Percentiles rank a stretch among this genome's conserved stretches.
phyloP scores from a whole-genome alignment of 148 eudicot genomes.

The Dianthus caryophyllus region DNA sequence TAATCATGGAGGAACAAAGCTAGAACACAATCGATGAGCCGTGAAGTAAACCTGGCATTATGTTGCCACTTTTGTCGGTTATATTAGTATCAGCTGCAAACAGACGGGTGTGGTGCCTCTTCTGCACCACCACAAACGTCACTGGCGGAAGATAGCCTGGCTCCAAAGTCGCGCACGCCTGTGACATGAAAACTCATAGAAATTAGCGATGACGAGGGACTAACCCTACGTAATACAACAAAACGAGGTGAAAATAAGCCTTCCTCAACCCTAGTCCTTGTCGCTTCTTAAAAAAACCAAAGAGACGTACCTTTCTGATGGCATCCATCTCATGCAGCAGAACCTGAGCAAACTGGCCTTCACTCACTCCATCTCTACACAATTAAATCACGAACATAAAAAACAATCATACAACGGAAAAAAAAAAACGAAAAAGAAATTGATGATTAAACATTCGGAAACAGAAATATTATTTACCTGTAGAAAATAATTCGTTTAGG shows the following conservation, averaged over 20 bases:
- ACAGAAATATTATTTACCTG: conserved; percentile 34
- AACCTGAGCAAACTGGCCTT: conserved; percentile 77
- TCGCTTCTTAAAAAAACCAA: too few relatives aligned
- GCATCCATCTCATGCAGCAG: conserved; percentile 70
- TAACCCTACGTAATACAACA: too few relatives aligned
- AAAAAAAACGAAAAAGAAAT: not conserved
- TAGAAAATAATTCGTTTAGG: conserved; percentile 74
- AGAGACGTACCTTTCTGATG: conserved; percentile 51
- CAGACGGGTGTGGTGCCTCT: conserved; percentile 89
- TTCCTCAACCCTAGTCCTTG: too few relatives aligned
- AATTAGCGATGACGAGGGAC: not conserved
- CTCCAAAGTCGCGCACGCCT: conserved; percentile 74
- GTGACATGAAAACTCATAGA: not conserved
- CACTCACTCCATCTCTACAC: conserved; percentile 89
- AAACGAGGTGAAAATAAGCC: too few relatives aligned
- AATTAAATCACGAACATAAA: not conserved
- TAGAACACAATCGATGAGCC: not conserved
- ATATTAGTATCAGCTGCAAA: conserved; percentile 44
- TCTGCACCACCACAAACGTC: conserved; percentile 90
- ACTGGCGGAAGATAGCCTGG: conserved; percentile 53
- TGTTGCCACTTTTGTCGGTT: conserved; percentile 79
- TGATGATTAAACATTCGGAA: too few relatives aligned
- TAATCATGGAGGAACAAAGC: not conserved
- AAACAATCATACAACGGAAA: not conserved
- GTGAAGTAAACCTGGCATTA: conserved; percentile 57